Base-by-base conservation (phyloP, 2,329 filamentous ascomycete genomes). In the Verticillium dahliae region DNA sequence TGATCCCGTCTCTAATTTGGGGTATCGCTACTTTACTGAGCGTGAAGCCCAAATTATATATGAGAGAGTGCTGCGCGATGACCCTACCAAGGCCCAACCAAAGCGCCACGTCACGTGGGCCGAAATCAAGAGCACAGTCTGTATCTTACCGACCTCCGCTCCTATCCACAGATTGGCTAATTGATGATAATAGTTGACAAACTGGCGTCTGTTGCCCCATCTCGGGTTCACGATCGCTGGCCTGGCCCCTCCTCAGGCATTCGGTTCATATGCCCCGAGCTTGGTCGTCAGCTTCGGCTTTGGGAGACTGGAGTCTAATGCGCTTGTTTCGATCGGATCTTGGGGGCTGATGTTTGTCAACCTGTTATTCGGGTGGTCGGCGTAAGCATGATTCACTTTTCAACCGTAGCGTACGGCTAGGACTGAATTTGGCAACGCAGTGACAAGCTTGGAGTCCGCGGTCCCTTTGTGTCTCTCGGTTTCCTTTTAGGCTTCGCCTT, bases 191-290 rank as follows among this genome's bases (percentile, higher is more conserved):
- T 50, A 75, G 71, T 67, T 75, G n/a, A 74, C 72, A 13, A 76
- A 76, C 65, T 76, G 73, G 74, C 69, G 64, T 14, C 67, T 76
- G 7, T 62, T 75, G 11, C 70, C 74, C 3, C 75, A 77, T 52
- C 52, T 76, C 37, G 55, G 72, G 3, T 69, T 65, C 34, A 74
- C 72, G 1, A 67, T 75, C 52, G 55, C 61, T 4, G 69, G 68
- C 45, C 65, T 74, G 9, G 67, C 72, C 1, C 71, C 73, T 0
- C 67, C 70, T 1, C 66, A 66, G 1, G 67, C 70, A 1, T 62
- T 74, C 56, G 63, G 64, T 15, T 65, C 71, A 0, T 74, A 74
- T 45, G 70, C 70, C 0, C 73, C 73, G 1, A 67, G 68, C 9
- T 63, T 76, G 10, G 74, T 76, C 4, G 66, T 62, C 22, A 72